Evolutionary conservation across 108 stramenopile species (phyloP).

Genomic region (Aurantiochytrium sp.): DNA sequence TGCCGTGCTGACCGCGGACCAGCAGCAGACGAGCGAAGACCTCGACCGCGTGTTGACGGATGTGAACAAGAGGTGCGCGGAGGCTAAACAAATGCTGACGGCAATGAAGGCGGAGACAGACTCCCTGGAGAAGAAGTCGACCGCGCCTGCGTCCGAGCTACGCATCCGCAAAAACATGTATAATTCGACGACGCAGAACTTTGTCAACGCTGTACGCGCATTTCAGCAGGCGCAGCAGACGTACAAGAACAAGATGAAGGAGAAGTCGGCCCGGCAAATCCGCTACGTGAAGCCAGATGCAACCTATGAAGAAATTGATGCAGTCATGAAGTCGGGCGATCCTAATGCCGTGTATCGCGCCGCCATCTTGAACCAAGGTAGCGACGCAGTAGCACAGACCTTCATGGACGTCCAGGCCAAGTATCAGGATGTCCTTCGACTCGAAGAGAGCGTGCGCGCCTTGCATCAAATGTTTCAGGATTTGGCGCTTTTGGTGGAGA

Average conservation of each 20-base stretch:
- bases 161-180: conserved; percentile 71
- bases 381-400: conserved; percentile 74
- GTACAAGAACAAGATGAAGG: conserved; percentile 89
- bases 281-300: conserved; percentile 86
- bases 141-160: conserved; percentile 34
- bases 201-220: conserved; percentile 91
- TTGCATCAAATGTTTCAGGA: conserved; percentile 99
- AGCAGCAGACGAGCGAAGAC: background rate
- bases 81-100: conserved; percentile 46
- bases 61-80: conserved; percentile 39
- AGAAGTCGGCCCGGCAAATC: conserved; percentile 86
- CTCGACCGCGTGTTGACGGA: conserved; percentile 18
- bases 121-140: conserved; percentile 27
- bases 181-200: conserved; percentile 87
- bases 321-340: conserved; percentile 80
- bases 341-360: conserved; percentile 69
- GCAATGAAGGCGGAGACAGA: conserved; percentile 47
- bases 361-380: conserved; percentile 72
- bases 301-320: conserved; percentile 88
- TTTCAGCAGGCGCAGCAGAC: conserved; percentile 89
- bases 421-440: conserved; percentile 92
- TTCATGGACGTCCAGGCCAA: conserved; percentile 84
- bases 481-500: conserved; percentile 95
- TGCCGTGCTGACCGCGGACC: background rate
- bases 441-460: conserved; percentile 88